phyloP scores from a whole-genome alignment of 345 rosid genomes.

The Eucalyptus grandis region DNA sequence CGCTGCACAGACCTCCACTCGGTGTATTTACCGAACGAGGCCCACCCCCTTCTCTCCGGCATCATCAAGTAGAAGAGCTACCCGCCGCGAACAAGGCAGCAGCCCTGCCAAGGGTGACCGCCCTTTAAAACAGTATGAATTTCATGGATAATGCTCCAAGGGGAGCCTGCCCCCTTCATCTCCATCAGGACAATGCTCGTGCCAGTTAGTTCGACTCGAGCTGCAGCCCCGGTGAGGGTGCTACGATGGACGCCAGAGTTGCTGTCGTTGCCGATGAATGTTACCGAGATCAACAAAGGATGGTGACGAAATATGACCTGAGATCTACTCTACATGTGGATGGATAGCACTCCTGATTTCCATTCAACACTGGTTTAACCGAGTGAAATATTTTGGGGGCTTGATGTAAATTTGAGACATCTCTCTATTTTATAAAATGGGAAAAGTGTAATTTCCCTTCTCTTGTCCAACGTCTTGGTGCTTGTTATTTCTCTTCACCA shows the following conservation, averaged over 20 bases:
- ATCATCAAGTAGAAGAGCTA: too few species aligned
- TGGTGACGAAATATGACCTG: too few species aligned
- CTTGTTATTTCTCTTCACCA: not conserved
- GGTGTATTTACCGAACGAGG: rapidly evolving
- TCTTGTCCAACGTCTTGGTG: not conserved
- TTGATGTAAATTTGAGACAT: not conserved
- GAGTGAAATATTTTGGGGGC: not conserved
- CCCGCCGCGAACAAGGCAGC: not conserved
- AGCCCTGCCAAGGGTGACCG: rapidly evolving
- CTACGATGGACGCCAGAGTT: not conserved
- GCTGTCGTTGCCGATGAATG: not conserved
- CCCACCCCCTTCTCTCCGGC: too few species aligned
- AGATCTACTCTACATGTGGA: not conserved
- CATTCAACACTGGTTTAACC: not conserved
- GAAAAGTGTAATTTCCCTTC: not conserved
- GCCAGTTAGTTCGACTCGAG: too few species aligned
- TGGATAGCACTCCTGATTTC: not conserved
- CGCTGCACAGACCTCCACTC: not conserved
- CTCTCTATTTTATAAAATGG: not conserved
- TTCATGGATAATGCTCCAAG: not conserved
- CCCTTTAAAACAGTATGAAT: not conserved
- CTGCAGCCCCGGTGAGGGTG: not conserved
- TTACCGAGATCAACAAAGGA: too few species aligned
- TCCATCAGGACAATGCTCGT: not conserved
- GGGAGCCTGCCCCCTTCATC: not conserved